Evolutionary conservation across 768 basidiomycete genomes (phyloP), one percentile per base, ranked within the genome.

Genomic region (Tulasnella calospora): DNA sequence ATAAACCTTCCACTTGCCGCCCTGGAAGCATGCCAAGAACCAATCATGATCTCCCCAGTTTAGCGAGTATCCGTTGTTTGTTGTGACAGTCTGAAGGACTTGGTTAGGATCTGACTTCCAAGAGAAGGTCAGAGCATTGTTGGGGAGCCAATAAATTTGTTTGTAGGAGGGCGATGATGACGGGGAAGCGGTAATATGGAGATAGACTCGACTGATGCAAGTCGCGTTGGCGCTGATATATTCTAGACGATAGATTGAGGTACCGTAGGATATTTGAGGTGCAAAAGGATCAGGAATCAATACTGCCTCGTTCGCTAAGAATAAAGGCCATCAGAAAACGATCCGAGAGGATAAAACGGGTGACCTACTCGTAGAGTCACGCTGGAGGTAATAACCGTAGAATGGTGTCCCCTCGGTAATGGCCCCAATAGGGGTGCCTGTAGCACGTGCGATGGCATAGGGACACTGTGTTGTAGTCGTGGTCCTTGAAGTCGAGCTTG

Each of bases 11-110:
- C 70, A 71, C 13, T 35, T 71, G 35, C 70, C 70, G 6, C 13
- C 70, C 30, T 71, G 70, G 30, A 36, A 36, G 70, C 70, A 71
- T n/a, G 70, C 70, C 27, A 71, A 33, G 40, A 71, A 71, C 51
- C 51, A 51, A 23, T 51, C 51, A 51, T 51, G 51, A n/a, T 51
- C 51, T 51, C 51, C 51, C 51, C 51, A 51, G 23, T 51, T 51
- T 8, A 51, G 0, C 23, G 51, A 51, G 51, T 51, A 51, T 21
- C 1, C 7, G 23, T 23, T 51, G 23, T 51, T 51, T 10, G 51
- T 51, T 7, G 51, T 51, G n/a, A 51, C 51, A n/a, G 51, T 51
- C 7, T 51, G 51, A 51, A 51, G 51, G 21, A 51, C 51, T 51
- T 51, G 51, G 23, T n/a, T 51, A 51, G 51, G 9, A n/a, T 51